Evolutionary conservation across 768 basidiomycete species (phyloP).

Genomic region (Rhizopogon sp.): DNA sequence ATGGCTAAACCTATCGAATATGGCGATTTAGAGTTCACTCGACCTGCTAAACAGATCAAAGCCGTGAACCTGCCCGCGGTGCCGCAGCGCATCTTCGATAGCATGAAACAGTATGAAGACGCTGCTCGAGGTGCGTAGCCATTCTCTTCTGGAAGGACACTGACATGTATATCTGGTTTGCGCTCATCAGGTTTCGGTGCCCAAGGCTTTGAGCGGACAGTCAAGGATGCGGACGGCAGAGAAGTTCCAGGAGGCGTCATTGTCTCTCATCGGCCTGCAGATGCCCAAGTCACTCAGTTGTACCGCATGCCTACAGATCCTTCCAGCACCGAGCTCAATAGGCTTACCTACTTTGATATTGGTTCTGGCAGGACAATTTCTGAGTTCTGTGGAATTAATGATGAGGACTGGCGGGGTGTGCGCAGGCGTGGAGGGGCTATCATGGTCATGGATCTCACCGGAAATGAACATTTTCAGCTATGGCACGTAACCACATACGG

Average conservation of each 20-base stretch:
- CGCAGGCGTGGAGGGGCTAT: slow-evolving; percentile 32
- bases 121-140: slow-evolving; percentile 25
- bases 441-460: slow-evolving; percentile 36
- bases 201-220: slow-evolving; percentile 22
- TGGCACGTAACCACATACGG: slow-evolving; percentile 21
- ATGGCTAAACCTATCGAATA: slow-evolving; percentile 25
- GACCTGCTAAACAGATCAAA: slow-evolving; percentile 34
- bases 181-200: slow-evolving; percentile 20
- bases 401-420: slow-evolving; percentile 37
- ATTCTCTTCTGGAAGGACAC: neutral
- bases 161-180: neutral
- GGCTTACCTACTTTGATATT: slow-evolving; percentile 37
- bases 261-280: slow-evolving; percentile 33
- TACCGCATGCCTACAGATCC: slow-evolving; percentile 30
- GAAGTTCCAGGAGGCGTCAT: slow-evolving; percentile 21
- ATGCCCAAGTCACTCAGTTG: slow-evolving; percentile 33
- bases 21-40: slow-evolving; percentile 27
- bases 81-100: slow-evolving; percentile 28
- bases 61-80: slow-evolving; percentile 30
- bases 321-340: slow-evolving; percentile 18
- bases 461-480: slow-evolving; percentile 37
- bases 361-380: slow-evolving; percentile 32
- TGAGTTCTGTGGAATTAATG: slow-evolving; percentile 25
- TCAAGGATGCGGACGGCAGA: slow-evolving; percentile 7
- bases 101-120: slow-evolving; percentile 35